Conservation (phyloP, 768 basidiomycete genomes). For the Phanerodontia chrysosporium region DNA sequence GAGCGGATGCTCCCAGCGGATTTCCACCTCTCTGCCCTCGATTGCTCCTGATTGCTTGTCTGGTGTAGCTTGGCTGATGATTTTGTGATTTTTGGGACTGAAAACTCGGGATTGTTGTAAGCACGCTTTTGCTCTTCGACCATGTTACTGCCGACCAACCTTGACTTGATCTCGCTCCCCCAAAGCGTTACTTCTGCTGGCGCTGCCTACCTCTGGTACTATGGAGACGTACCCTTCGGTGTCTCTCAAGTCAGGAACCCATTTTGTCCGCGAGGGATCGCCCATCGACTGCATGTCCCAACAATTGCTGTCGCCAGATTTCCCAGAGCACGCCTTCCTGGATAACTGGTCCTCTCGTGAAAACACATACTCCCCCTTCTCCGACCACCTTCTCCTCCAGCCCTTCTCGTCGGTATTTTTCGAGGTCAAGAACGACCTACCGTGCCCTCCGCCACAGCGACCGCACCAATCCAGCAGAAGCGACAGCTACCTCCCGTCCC, state of each 20-base stretch:
- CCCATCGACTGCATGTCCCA: slow-evolving; percentile 7
- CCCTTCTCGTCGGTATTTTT: not conserved
- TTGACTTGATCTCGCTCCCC: not conserved
- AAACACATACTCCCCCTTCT: not conserved
- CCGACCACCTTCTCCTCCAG: not conserved
- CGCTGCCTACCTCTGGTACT: slow-evolving; percentile 1
- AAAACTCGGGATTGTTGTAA: slow-evolving; percentile 11
- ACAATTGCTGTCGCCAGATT: slow-evolving; percentile 7
- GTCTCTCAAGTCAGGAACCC: not conserved
- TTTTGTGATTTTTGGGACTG: slow-evolving; percentile 7
- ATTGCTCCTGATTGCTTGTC: slow-evolving; percentile 5
- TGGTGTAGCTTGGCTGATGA: slow-evolving; percentile 4
- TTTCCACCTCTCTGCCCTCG: not conserved
- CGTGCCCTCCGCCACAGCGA: not conserved
- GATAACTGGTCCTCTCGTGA: slow-evolving; percentile 1
- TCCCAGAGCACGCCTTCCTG: not conserved
- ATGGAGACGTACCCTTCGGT: slow-evolving; percentile 7
- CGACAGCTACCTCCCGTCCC: not conserved
- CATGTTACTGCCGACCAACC: slow-evolving; percentile 9
- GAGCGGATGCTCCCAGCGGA: slow-evolving; percentile 8
- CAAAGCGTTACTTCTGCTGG: slow-evolving; percentile 8
- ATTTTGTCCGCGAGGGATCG: slow-evolving; percentile 3
- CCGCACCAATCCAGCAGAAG: not conserved
- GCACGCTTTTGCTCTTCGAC: slow-evolving; percentile 8
- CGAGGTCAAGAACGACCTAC: not conserved